A percentile compares a stretch with the other conserved stretches of the same genome.
These are phyloP conservation scores for Russula abietina DNA, from an alignment of 768 basidiomycete genomes.

Conservation along the genomic window DNA sequence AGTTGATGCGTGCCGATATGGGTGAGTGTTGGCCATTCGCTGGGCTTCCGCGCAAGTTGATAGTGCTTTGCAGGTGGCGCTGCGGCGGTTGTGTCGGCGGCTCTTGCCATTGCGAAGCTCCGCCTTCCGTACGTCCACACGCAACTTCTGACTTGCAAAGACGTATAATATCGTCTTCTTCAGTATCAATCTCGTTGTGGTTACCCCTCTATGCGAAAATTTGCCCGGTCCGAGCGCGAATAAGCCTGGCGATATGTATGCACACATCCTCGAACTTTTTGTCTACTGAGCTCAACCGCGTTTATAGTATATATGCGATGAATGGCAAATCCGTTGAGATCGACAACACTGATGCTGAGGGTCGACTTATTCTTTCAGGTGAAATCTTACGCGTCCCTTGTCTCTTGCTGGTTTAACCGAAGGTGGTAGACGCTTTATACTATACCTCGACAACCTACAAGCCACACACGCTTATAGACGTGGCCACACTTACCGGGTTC, in stretches of 20 bases:
- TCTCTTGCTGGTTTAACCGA: background rate
- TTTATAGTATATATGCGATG: conserved; percentile 68
- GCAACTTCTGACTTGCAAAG: background rate
- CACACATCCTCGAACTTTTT: background rate
- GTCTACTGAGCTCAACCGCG: background rate
- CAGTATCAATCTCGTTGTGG: conserved; percentile 69
- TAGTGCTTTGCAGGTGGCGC: conserved; percentile 51
- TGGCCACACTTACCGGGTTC: conserved; percentile 81
- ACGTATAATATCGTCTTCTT: background rate
- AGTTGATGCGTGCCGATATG: conserved; percentile 84
- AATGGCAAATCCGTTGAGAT: conserved; percentile 84
- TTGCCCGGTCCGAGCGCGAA: conserved; percentile 62
- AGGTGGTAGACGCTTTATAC: conserved; percentile 66
- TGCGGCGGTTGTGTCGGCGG: conserved; percentile 66
- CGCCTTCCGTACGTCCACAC: conserved; percentile 59
- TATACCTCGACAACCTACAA: conserved; percentile 73
- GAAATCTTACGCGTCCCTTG: conserved; percentile 19
- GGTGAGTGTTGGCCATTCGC: conserved; percentile 37
- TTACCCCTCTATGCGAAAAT: conserved; percentile 78
- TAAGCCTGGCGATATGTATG: conserved; percentile 83
- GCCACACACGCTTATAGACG: conserved; percentile 78
- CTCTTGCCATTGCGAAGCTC: conserved; percentile 75
- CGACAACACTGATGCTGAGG: conserved; percentile 85
- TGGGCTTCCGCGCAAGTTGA: background rate
- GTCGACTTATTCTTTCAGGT: conserved; percentile 71